phyloP scores from a whole-genome alignment of 176 grass and related monocot genomes.

The Oryza brachyantha region DNA sequence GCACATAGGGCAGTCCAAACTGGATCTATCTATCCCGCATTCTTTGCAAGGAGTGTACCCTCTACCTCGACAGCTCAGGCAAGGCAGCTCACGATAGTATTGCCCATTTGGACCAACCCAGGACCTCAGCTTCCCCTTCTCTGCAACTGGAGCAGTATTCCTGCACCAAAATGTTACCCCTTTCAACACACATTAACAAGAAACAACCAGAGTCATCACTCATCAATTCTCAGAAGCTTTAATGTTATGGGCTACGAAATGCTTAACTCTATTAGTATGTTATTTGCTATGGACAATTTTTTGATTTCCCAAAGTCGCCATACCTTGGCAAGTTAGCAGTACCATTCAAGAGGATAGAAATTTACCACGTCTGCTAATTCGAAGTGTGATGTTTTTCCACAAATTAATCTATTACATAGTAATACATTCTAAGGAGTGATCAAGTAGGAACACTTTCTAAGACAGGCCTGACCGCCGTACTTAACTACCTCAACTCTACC shows the following conservation, averaged over 20 bases:
- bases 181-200: not conserved
- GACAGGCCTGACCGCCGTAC: not conserved
- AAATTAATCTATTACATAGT: not conserved
- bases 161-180: constrained; percentile 34
- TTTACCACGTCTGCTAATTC: not conserved
- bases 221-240: not conserved
- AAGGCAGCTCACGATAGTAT: constrained; percentile 87
- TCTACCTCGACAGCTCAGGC: constrained; percentile 77
- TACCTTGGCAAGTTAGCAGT: not conserved
- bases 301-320: not conserved
- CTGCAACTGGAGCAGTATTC: constrained; percentile 37
- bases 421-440: not conserved
- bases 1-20: constrained; percentile 69
- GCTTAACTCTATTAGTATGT: not conserved
- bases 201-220: not conserved
- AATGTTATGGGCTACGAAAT: not conserved
- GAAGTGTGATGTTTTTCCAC: not conserved
- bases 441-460: not conserved
- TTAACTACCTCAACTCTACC: not conserved
- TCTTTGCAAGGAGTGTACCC: constrained; percentile 80
- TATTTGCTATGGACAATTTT: not conserved
- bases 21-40: constrained; percentile 82
- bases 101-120: constrained; percentile 97
- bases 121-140: constrained; percentile 64
- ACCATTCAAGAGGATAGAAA: not conserved